phyloP scores from a whole-genome alignment of 1,284 basidiomycete species.

The Tylopilus sp. region DNA sequence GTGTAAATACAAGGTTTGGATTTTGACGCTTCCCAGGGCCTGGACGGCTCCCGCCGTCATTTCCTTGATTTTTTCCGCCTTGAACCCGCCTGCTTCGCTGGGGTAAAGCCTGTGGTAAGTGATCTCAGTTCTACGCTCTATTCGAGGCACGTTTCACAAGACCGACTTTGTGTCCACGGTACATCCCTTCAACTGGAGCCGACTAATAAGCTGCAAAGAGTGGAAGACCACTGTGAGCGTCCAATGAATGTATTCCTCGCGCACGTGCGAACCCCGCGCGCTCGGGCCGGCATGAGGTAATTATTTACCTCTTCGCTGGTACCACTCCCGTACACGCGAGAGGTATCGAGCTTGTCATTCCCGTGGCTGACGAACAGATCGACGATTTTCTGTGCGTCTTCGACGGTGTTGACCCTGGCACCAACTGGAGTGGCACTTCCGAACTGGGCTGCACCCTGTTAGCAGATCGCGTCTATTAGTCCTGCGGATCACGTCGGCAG shows the following conservation, averaged over 20 bases:
- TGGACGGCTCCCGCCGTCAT: conserved; percentile 20
- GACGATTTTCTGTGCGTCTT: conserved; percentile 28
- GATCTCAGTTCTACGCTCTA: neutral
- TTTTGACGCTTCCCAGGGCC: conserved; percentile 21
- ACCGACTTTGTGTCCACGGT: conserved; percentile 32
- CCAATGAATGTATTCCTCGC: neutral
- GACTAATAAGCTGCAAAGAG: conserved; percentile 20
- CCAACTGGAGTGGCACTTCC: conserved; percentile 10
- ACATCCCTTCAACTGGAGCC: conserved; percentile 28
- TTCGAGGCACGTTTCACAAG: neutral
- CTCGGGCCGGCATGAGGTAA: neutral
- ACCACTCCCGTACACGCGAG: conserved; percentile 24
- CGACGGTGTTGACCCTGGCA: conserved; percentile 18
- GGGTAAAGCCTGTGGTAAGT: conserved; percentile 23
- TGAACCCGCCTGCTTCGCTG: conserved; percentile 17
- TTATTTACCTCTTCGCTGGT: conserved; percentile 5
- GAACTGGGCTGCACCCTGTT: conserved; percentile 19
- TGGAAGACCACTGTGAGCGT: neutral
- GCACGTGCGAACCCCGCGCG: neutral
- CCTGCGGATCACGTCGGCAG: neutral
- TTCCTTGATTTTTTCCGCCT: conserved; percentile 22
- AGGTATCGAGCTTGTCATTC: conserved; percentile 6
- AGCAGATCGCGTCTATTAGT: neutral
- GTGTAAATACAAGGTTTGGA: conserved; percentile 31
- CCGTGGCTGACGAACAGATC: conserved; percentile 26